Conservation (phyloP, 257 asterid species). For the Gentiana straminea region DNA sequence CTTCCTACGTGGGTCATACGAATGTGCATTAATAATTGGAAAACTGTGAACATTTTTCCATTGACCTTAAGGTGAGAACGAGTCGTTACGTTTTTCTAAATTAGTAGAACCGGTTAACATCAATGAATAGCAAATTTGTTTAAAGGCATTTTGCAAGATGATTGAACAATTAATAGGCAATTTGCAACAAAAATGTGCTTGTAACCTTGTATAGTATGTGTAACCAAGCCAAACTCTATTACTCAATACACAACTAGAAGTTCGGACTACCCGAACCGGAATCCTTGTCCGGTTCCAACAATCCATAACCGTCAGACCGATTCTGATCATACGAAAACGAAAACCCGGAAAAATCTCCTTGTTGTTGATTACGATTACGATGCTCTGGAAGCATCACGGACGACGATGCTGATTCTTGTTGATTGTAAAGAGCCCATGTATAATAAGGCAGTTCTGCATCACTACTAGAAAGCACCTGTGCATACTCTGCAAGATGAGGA, state of each 20-base stretch:
- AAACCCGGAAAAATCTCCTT: background rate
- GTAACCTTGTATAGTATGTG: too few species aligned
- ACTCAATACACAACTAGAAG: background rate
- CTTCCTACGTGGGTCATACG: too few species aligned
- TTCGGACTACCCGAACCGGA: constrained; percentile 25
- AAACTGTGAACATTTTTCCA: too few species aligned
- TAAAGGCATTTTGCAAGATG: too few species aligned
- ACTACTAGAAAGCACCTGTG: constrained; percentile 52
- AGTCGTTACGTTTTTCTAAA: too few species aligned
- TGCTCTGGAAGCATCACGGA: constrained; percentile 6
- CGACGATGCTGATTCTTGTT: background rate
- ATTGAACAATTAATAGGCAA: too few species aligned
- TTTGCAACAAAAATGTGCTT: too few species aligned
- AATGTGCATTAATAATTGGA: too few species aligned
- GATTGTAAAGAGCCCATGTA: constrained; percentile 36
- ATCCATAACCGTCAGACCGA: constrained; percentile 16
- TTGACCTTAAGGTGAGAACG: too few species aligned
- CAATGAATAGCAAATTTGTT: too few species aligned
- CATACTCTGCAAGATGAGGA: constrained; percentile 63
- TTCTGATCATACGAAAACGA: constrained; percentile 15
- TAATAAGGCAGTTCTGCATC: constrained; percentile 54
- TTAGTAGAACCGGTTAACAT: too few species aligned
- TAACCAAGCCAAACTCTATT: too few species aligned
- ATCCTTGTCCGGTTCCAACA: constrained; percentile 18
- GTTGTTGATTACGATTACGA: constrained; percentile 8